Conservation (phyloP, 2,329 filamentous ascomycete species). For the Sarocladium kiliense region DNA sequence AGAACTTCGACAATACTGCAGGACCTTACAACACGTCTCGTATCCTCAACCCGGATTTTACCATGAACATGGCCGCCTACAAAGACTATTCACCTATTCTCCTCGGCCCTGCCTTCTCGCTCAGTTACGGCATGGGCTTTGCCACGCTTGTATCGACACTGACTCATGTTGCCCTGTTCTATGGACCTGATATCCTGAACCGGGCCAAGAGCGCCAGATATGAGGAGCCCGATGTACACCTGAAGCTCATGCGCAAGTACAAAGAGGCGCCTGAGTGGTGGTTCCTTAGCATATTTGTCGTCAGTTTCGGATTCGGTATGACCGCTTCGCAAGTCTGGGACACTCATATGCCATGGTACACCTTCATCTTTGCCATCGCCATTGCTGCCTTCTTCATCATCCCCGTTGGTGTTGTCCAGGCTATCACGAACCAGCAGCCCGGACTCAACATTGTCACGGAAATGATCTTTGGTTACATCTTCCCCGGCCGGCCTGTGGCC, state of each 20-base stretch:
- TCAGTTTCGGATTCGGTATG: slow-evolving; percentile 46
- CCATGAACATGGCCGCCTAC: slow-evolving; percentile 52
- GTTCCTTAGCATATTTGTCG: slow-evolving; percentile 38
- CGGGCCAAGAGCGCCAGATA: slow-evolving; percentile 25
- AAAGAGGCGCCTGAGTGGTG: slow-evolving; percentile 52
- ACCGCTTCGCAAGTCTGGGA: slow-evolving; percentile 27
- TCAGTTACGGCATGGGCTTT: slow-evolving; percentile 54
- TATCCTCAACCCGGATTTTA: slow-evolving; percentile 46
- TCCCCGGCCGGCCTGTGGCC: slow-evolving; percentile 40
- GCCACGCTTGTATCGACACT: slow-evolving; percentile 49
- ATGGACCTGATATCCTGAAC: slow-evolving; percentile 41
- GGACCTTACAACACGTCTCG: slow-evolving; percentile 48
- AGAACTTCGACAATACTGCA: slow-evolving; percentile 56
- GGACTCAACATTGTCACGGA: slow-evolving; percentile 45
- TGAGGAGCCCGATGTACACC: slow-evolving; percentile 46
- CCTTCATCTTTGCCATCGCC: slow-evolving; percentile 32
- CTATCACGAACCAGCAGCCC: slow-evolving; percentile 44
- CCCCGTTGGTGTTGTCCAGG: slow-evolving; percentile 39
- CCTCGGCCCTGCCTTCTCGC: slow-evolving; percentile 48
- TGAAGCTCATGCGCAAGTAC: slow-evolving; percentile 52
- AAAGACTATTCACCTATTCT: slow-evolving; percentile 50
- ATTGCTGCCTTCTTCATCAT: slow-evolving; percentile 36
- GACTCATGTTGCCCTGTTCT: slow-evolving; percentile 45
- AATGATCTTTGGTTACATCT: slow-evolving; percentile 44
- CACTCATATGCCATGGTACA: slow-evolving; percentile 40